phyloP scores from a whole-genome alignment of 2,329 filamentous ascomycete genomes.

The Fusarium drepaniforme region DNA sequence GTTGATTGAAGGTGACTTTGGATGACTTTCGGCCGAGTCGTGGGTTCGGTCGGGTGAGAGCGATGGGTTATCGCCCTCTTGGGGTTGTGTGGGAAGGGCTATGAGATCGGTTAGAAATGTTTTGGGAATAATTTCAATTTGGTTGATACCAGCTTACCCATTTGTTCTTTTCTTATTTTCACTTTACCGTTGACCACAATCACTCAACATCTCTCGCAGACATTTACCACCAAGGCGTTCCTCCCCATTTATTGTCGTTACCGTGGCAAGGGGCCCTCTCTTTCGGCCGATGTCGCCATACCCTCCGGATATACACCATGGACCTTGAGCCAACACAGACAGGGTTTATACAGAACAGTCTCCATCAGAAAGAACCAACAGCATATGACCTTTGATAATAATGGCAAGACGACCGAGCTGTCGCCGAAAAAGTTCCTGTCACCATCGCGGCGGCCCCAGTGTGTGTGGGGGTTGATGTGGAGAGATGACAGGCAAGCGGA shows the following conservation, averaged over 20 bases:
- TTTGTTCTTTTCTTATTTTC: not conserved
- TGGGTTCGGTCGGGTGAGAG: not conserved
- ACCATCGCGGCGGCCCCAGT: not conserved
- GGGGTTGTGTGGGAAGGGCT: not conserved
- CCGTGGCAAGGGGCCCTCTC: not conserved
- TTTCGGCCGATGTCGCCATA: conserved; percentile 1
- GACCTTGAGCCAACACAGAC: not conserved
- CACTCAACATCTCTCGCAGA: not conserved
- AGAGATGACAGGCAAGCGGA: not conserved
- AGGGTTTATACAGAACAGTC: not conserved
- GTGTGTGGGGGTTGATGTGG: not conserved
- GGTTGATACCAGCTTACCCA: not conserved
- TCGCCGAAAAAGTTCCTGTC: not conserved
- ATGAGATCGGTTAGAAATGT: not conserved
- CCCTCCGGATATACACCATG: not conserved
- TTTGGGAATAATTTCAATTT: no score
- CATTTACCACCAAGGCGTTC: not conserved
- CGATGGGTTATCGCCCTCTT: not conserved
- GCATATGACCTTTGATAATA: not conserved
- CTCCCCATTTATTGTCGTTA: not conserved
- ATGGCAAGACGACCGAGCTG: not conserved
- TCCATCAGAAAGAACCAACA: not conserved
- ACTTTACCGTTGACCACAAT: not conserved
- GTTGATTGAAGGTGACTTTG: not conserved
- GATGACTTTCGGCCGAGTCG: not conserved